phyloP scores from a whole-genome alignment of 257 asterid species.

The Primulina eburnea region DNA sequence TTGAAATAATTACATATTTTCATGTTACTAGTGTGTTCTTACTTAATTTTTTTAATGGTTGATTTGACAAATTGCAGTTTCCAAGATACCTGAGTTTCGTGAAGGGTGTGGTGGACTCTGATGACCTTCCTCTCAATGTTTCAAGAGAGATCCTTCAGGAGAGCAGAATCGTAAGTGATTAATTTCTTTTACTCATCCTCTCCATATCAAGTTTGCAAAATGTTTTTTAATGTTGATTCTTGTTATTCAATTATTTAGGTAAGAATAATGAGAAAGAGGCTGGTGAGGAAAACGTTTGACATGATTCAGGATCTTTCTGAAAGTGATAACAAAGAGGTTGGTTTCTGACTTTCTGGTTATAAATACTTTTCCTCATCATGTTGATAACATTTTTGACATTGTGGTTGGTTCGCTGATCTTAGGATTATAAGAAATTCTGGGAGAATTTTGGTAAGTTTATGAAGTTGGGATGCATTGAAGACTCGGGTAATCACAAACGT shows the following conservation, averaged over 20 bases:
- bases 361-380: neutral
- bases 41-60: neutral
- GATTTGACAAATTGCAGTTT: slow-evolving; percentile 55
- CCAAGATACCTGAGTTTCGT: slow-evolving; percentile 99
- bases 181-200: neutral
- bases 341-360: slow-evolving; percentile 5
- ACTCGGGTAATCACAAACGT: slow-evolving; percentile 91
- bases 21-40: neutral
- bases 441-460: slow-evolving; percentile 93
- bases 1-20: neutral
- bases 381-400: neutral
- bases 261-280: slow-evolving; percentile 95
- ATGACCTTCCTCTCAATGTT: slow-evolving; percentile 97
- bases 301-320: slow-evolving; percentile 99
- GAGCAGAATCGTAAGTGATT: slow-evolving; percentile 85
- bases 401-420: slow-evolving; percentile 21
- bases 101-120: slow-evolving; percentile 95
- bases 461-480: slow-evolving; percentile 95
- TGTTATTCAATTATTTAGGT: slow-evolving; percentile 49
- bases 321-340: slow-evolving; percentile 86
- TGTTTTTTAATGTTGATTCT: neutral
- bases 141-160: slow-evolving; percentile 98
- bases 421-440: slow-evolving; percentile 99
- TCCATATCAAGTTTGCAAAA: neutral
- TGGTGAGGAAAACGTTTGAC: slow-evolving; percentile 94